Evolutionary conservation across 2,329 filamentous ascomycete genomes (phyloP), one percentile per base, ranked within the genome.

Genomic region (Dendryphion nanum): DNA sequence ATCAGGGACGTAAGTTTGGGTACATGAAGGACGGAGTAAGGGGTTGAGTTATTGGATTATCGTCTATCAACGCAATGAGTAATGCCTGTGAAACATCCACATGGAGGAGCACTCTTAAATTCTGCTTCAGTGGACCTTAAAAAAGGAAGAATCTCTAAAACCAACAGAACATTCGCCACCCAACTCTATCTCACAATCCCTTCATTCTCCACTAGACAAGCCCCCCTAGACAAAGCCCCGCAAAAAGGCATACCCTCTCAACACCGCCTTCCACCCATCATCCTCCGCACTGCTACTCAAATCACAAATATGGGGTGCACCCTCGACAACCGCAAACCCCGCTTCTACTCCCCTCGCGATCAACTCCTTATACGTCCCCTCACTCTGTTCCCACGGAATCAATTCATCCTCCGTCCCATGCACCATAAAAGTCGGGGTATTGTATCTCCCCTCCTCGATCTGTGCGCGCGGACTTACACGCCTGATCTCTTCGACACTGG

Each of bases 361-460:
- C 23, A 26, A 26, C n/a, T 8, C 23, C 10, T 8, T n/a, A 26
- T 26, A 26, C n/a, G 23, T 44, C 4, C 17, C 15, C 28, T 30
- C 4, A n/a, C 13, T 16, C 29, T 40, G 37, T 17, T 36, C 15
- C 37, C 24, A 39, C n/a, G 40, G 40, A 21, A 42, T 18, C 8
- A 38, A 23, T 6, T 47, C 44, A 19, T 47, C 41, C 6, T 10
- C 18, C 4, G 30, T 33, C 5, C 41, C 32, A 21, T 48, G 42
- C 4, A 48, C 26, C 10, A 45, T 8, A 18, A 40, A 48, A 3
- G 42, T 48, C 4, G 42, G 45, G 6, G 33, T 36, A 5, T 21
- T 13, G 26, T 36, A 44, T 6, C 20, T 35, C 7, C 41, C 41
- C 7, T 31, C 4, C 8, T 26, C 12, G 19, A 39, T 33, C 12